Evolutionary conservation across 2,329 filamentous ascomycete genomes (phyloP), one percentile per base, ranked within the genome.

Genomic region (Apiospora sp.): DNA sequence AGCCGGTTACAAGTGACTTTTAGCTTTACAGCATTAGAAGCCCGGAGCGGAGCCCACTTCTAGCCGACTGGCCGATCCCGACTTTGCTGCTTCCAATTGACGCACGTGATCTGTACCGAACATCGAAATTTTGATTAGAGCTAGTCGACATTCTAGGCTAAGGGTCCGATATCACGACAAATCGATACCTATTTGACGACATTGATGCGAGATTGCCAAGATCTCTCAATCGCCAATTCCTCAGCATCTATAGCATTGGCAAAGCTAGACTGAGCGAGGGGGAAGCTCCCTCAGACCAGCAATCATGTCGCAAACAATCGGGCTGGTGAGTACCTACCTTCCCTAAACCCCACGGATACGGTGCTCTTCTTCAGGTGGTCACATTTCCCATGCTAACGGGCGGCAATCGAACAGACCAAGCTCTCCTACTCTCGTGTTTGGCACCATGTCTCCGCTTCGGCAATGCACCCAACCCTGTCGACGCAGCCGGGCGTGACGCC

Each of bases 351-450:
- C 34, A 37, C 34, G 19, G 5, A 10, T 34, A 44, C 14, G 43
- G 16, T 44, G 16, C 54, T 61, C 30, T 68, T 70, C 69, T 49
- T 69, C 58, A n/a, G 67, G 69, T 41, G 70, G 41, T 41, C 54
- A 8, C 67, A 70, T 30, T 27, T 22, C 54, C 27, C 24, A 22
- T 61, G n/a, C 46, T 49, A n/a, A 49, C 24, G 54, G 54, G 54
- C 14, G 22, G 73, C 49, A 68, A 46, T 46, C 48, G 43, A 67
- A 61, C 78, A 98, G 95, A 98, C 96, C 74, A 94, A 94, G 81
- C 92, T 99, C 76, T 96, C 96, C 86, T 99, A 98, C 88, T 95
- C 95, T 67, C 92, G 97, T 79, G 91, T 93, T 86, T 99, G 97
- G 96, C 96, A 99, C 85, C 91, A 93, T 76, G 82, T 91, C 83